These are phyloP conservation scores for Mrakia blollopis DNA, from an alignment of 768 basidiomycete species.

Conservation along the genomic window DNA sequence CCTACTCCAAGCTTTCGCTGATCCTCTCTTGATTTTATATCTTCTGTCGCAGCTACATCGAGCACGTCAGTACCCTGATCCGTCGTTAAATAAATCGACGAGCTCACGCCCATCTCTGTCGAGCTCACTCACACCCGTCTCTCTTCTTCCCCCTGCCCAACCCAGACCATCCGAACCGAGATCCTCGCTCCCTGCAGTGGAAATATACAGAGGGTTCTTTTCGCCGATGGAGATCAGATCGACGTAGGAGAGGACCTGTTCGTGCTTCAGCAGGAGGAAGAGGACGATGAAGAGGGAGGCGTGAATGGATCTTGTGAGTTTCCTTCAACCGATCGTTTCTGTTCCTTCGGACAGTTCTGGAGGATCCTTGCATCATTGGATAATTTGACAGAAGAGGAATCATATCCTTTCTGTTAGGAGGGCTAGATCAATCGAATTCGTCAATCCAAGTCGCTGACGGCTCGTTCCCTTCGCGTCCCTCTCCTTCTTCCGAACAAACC, in stretches of 20 bases:
- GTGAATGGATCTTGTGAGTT: background rate
- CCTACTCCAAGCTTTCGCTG: too few species aligned
- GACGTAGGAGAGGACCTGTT: slow-evolving; percentile 2
- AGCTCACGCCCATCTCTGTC: background rate
- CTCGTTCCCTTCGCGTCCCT: background rate
- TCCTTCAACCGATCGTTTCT: background rate
- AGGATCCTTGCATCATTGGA: background rate
- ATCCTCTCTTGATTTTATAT: too few species aligned
- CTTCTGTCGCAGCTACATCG: background rate
- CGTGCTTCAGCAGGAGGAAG: background rate
- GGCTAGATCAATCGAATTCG: background rate
- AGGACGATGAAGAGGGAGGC: background rate
- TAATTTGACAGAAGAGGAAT: too few species aligned
- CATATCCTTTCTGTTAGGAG: background rate
- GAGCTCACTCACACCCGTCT: background rate
- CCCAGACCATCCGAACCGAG: slow-evolving; percentile 1
- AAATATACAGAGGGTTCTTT: background rate
- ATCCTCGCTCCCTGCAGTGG: slow-evolving; percentile 13
- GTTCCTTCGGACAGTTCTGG: background rate
- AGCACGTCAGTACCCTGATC: background rate
- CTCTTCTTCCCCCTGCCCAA: background rate
- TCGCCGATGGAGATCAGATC: background rate
- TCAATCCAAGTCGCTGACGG: background rate
- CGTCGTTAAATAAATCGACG: background rate
- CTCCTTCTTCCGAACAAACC: too few species aligned